These are phyloP conservation scores for Pichia nakasei DNA, from an alignment of 805 yeast genomes.

Conservation along the genomic window DNA sequence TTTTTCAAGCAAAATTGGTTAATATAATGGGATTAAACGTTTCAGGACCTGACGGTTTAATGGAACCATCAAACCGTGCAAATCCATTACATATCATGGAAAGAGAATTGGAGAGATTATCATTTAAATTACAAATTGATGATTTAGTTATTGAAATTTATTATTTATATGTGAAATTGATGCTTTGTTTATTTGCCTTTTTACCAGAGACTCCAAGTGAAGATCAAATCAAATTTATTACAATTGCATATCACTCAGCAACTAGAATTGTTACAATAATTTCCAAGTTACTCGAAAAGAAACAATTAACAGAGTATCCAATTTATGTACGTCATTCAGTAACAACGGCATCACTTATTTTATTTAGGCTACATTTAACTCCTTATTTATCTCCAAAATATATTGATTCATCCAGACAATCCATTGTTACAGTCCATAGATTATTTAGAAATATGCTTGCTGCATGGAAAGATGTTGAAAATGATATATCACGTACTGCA, in stretches of 20 bases:
- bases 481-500: slow-evolving; percentile 87
- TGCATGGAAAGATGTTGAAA: slow-evolving; percentile 86
- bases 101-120: slow-evolving; percentile 66
- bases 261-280: slow-evolving; percentile 75
- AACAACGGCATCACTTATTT: slow-evolving; percentile 65
- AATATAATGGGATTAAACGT: slow-evolving; percentile 83
- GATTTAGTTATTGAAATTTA: slow-evolving; percentile 68
- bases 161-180: slow-evolving; percentile 66
- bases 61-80: slow-evolving; percentile 76
- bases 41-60: slow-evolving; percentile 77
- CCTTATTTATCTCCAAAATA: slow-evolving; percentile 65
- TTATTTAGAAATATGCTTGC: slow-evolving; percentile 78
- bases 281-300: slow-evolving; percentile 57
- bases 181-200: slow-evolving; percentile 84
- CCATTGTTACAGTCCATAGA: slow-evolving; percentile 88
- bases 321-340: slow-evolving; percentile 82
- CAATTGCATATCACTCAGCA: slow-evolving; percentile 70
- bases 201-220: slow-evolving; percentile 83
- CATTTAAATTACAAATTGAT: slow-evolving; percentile 56
- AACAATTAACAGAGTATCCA: slow-evolving; percentile 75
- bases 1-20: slow-evolving; percentile 76
- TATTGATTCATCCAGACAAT: slow-evolving; percentile 83
- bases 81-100: slow-evolving; percentile 71
- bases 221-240: slow-evolving; percentile 78
- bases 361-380: slow-evolving; percentile 75